These are phyloP conservation scores for Thymus quinquecostatus DNA, from an alignment of 257 asterid species.

Conservation along the genomic window DNA sequence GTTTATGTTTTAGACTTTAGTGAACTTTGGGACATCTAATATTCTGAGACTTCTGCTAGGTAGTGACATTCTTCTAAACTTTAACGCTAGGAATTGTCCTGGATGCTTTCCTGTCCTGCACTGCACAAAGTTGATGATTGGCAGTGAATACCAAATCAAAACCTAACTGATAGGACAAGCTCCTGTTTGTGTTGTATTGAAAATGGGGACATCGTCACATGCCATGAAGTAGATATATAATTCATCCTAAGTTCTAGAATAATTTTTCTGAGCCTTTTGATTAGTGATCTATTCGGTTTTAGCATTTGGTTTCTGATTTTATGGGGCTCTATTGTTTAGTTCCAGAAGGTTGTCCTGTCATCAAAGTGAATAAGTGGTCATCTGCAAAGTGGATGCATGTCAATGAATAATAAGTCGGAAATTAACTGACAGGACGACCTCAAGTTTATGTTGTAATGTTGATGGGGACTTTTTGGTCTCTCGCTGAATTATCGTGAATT, in stretches of 20 bases:
- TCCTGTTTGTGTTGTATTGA: not conserved
- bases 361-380: slow-evolving; percentile 63
- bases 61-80: not conserved
- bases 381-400: slow-evolving; percentile 69
- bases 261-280: not conserved
- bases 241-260: not conserved
- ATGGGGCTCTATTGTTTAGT: slow-evolving; percentile 23
- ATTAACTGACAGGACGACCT: slow-evolving; percentile 18
- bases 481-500: slow-evolving; percentile 14
- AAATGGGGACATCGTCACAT: not conserved
- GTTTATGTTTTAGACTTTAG: not conserved
- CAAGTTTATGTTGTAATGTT: not conserved
- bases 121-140: slow-evolving; percentile 45
- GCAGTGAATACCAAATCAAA: slow-evolving; percentile 44
- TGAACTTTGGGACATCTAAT: too few relatives aligned
- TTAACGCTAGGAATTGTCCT: slow-evolving; percentile 22
- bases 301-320: slow-evolving; percentile 9
- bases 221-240: not conserved
- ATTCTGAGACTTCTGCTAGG: not conserved
- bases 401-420: slow-evolving; percentile 44
- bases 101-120: slow-evolving; percentile 63
- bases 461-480: not conserved
- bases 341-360: slow-evolving; percentile 70
- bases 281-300: not conserved
- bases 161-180: not conserved